A percentile compares a stretch with the other conserved stretches of the same genome.
These are phyloP conservation scores for Ascochyta lentis DNA, from an alignment of 2,329 filamentous ascomycete species.

Conservation along the genomic window DNA sequence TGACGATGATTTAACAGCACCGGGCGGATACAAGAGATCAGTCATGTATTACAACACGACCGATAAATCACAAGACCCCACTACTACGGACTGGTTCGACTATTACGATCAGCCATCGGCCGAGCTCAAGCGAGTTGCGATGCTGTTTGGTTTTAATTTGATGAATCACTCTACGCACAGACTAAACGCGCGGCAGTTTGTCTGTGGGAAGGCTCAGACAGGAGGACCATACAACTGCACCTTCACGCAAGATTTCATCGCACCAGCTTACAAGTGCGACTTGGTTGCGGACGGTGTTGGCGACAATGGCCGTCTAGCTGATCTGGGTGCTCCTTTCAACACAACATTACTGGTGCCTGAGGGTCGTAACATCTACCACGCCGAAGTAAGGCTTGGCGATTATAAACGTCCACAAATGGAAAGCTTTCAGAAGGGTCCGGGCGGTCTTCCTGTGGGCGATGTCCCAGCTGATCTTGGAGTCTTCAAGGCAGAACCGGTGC, in stretches of 20 bases:
- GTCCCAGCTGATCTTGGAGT: conserved; percentile 33
- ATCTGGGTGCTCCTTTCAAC: conserved; percentile 43
- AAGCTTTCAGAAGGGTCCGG: conserved; percentile 28
- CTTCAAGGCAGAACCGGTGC: conserved; percentile 44
- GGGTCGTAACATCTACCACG: conserved; percentile 38
- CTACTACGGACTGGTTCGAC: conserved; percentile 37
- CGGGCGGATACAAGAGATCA: conserved; percentile 35
- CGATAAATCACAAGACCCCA: conserved; percentile 18
- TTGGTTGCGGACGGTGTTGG: conserved; percentile 31
- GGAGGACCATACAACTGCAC: conserved; percentile 44
- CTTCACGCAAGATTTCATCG: conserved; percentile 39
- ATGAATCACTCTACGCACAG: conserved; percentile 33
- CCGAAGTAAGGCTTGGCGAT: conserved; percentile 38
- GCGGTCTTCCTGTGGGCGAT: conserved; percentile 38
- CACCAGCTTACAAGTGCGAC: conserved; percentile 44
- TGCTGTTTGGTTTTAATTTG: conserved; percentile 41
- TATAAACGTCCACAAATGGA: conserved; percentile 37
- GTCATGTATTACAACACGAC: conserved; percentile 48
- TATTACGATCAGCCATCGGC: conserved; percentile 47
- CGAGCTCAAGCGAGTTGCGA: conserved; percentile 36
- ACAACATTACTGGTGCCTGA: conserved; percentile 38
- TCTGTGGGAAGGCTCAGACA: conserved; percentile 34
- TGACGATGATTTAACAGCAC: conserved; percentile 22
- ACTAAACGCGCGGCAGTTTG: conserved; percentile 43
- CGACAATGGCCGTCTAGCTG: conserved; percentile 27